Conservation (phyloP, 257 asterid genomes). For the Solanum sejunctum region DNA sequence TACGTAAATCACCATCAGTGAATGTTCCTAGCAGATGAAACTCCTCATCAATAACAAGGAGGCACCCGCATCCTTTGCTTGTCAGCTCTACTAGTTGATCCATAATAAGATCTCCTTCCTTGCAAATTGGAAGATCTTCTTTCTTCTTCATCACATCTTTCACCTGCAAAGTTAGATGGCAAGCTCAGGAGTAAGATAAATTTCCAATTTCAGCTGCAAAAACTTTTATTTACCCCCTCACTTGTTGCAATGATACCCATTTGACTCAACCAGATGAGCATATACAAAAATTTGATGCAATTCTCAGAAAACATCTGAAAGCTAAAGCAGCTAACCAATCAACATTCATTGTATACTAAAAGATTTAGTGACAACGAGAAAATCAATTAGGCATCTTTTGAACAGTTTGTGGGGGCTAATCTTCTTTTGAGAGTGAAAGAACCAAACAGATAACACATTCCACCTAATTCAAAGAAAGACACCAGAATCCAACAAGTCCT, state of each 20-base stretch:
- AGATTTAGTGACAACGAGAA: neutral
- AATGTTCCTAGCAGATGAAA: constrained; percentile 72
- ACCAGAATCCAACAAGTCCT: neutral
- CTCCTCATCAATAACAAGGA: constrained; percentile 55
- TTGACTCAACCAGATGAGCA: neutral
- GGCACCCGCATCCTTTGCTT: constrained; percentile 94
- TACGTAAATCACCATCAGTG: constrained; percentile 86
- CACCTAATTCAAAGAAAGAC: neutral
- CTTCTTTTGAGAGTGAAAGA: neutral
- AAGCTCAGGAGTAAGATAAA: neutral
- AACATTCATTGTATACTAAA: neutral
- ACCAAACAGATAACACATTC: neutral
- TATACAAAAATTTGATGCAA: neutral
- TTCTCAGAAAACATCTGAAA: neutral
- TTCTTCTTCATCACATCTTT: constrained; percentile 84
- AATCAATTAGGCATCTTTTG: neutral
- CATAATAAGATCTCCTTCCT: constrained; percentile 73
- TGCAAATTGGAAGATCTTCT: constrained; percentile 78
- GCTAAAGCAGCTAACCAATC: neutral
- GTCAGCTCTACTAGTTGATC: constrained; percentile 89
- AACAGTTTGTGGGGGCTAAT: neutral
- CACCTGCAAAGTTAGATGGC: constrained; percentile 36
- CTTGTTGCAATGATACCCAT: neutral
- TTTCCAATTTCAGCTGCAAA: neutral
- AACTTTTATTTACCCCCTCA: neutral